These are phyloP conservation scores for Amaranthus tricolor DNA, from an alignment of 179 eudicot genomes.

Conservation along the genomic window DNA sequence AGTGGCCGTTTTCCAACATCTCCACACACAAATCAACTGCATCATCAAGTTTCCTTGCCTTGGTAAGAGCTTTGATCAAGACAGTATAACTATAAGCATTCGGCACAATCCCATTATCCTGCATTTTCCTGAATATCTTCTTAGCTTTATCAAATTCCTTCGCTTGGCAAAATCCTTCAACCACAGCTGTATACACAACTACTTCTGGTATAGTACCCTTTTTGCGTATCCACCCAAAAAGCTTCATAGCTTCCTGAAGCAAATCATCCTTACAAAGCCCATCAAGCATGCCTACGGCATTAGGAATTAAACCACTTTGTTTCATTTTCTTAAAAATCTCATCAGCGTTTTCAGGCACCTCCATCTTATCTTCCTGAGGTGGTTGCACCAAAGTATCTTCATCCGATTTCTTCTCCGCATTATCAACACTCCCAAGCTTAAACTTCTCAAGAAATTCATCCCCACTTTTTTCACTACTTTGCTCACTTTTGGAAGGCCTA, in stretches of 20 bases:
- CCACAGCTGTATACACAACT: slow-evolving; percentile 86
- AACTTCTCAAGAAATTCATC: slow-evolving; percentile 40
- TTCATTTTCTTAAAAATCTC: slow-evolving; percentile 87
- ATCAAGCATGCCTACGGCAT: slow-evolving; percentile 93
- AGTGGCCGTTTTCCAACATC: slow-evolving; percentile 86
- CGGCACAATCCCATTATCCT: slow-evolving; percentile 58
- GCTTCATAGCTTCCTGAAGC: slow-evolving; percentile 90
- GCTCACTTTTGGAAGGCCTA: slow-evolving; percentile 23
- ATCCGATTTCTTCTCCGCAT: slow-evolving; percentile 14
- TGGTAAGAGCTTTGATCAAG: slow-evolving; percentile 57
- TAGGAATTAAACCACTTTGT: slow-evolving; percentile 79
- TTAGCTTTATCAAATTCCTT: slow-evolving; percentile 66
- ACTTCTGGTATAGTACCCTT: slow-evolving; percentile 88
- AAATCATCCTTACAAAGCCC: slow-evolving; percentile 91
- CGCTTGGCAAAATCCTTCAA: slow-evolving; percentile 89
- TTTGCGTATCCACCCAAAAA: slow-evolving; percentile 82
- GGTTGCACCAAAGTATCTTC: not conserved
- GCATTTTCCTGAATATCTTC: slow-evolving; percentile 88
- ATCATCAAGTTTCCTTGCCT: slow-evolving; percentile 62
- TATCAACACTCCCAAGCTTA: slow-evolving; percentile 27
- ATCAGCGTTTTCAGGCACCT: slow-evolving; percentile 60
- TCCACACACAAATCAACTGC: slow-evolving; percentile 57
- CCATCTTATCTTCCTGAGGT: slow-evolving; percentile 33
- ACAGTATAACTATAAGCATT: slow-evolving; percentile 74
- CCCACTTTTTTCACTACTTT: slow-evolving; percentile 15